Conservation (phyloP, 257 asterid genomes). For the Solanum peruvianum region DNA sequence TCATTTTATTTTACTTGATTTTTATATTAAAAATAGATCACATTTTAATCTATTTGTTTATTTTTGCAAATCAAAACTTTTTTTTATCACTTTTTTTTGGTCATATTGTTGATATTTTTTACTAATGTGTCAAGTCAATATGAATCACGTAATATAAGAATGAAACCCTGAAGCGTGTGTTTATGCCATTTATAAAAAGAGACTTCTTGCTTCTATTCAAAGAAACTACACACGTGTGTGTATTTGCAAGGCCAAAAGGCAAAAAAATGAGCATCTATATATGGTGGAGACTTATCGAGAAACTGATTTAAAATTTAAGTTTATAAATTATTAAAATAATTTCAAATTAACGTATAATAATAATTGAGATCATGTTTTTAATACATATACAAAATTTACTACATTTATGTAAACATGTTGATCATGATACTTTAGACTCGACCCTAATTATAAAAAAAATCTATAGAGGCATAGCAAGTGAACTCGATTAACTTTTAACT, state of each 20-base stretch:
- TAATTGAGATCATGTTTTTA: background rate
- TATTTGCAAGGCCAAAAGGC: background rate
- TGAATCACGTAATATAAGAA: background rate
- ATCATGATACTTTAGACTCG: background rate
- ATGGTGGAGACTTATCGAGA: background rate
- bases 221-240: background rate
- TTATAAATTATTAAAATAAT: background rate
- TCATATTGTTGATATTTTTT: background rate
- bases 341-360: background rate
- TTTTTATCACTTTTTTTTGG: background rate
- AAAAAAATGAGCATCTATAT: background rate
- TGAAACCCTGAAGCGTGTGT: background rate
- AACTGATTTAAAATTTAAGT: fast-evolving
- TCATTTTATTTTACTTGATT: background rate
- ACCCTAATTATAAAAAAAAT: background rate
- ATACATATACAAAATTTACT: background rate
- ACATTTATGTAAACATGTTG: background rate
- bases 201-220: background rate
- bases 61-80: background rate
- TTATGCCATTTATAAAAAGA: background rate
- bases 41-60: background rate
- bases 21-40: background rate
- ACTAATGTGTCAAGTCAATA: background rate
- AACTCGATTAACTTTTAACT: background rate
- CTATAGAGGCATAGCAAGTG: background rate